phyloP scores from a whole-genome alignment of 1,284 basidiomycete genomes.

The Bondarzewia mesenterica region DNA sequence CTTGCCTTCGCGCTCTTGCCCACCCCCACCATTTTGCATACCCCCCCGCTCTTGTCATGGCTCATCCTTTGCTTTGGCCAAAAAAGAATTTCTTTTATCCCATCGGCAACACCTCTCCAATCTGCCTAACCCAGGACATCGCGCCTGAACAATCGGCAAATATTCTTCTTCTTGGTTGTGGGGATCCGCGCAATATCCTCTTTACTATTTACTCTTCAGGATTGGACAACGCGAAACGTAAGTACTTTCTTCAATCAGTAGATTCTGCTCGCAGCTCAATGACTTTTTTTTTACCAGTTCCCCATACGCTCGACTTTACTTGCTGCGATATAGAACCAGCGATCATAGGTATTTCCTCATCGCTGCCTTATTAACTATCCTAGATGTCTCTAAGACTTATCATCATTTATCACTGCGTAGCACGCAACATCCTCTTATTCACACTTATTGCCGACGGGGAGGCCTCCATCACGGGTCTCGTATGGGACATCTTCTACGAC shows the following conservation, averaged over 20 bases:
- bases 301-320: conserved; percentile 45
- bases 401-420: no score
- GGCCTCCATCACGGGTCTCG: conserved; percentile 5
- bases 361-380: no score
- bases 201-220: conserved; percentile 32
- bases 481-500: conserved; percentile 56
- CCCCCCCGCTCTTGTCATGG: no score
- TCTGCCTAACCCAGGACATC: conserved; percentile 39
- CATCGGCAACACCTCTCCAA: conserved; percentile 47
- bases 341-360: conserved; percentile 41
- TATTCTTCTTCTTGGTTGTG: conserved; percentile 47
- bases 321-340: conserved; percentile 54
- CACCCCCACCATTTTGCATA: no score
- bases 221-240: conserved; percentile 8
- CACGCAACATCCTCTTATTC: conserved; percentile 34
- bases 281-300: conserved; percentile 21
- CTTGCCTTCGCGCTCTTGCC: no score
- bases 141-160: conserved; percentile 36
- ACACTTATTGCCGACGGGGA: conserved; percentile 27
- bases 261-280: no score
- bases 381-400: not conserved
- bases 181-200: conserved; percentile 48
- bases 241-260: not conserved
- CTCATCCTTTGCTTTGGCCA: conserved; percentile 29
- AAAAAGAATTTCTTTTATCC: conserved; percentile 44